phyloP scores from a whole-genome alignment of 2,329 filamentous ascomycete genomes.

The Curvularia verruculosa region DNA sequence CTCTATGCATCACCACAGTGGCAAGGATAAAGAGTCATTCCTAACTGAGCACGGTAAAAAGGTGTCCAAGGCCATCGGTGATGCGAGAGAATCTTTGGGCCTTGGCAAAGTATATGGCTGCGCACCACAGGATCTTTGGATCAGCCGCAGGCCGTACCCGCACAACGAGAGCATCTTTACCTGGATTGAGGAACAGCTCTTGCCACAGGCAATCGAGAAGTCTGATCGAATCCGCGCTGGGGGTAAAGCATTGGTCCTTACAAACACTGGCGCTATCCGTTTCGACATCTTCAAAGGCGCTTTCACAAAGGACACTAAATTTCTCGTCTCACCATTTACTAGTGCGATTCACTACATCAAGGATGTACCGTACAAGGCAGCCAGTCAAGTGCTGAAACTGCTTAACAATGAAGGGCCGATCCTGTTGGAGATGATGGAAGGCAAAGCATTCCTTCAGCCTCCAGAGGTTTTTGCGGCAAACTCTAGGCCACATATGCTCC shows the following conservation, averaged over 20 bases:
- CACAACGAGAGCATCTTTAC: slow-evolving; percentile 77
- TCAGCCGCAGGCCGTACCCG: slow-evolving; percentile 77
- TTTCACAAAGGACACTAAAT: slow-evolving; percentile 88
- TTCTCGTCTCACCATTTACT: slow-evolving; percentile 84
- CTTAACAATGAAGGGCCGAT: slow-evolving; percentile 65
- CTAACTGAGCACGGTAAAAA: slow-evolving; percentile 75
- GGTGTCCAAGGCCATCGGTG: slow-evolving; percentile 71
- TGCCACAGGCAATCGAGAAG: slow-evolving; percentile 69
- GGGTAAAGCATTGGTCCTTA: slow-evolving; percentile 71
- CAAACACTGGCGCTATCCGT: slow-evolving; percentile 89
- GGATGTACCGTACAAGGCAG: slow-evolving; percentile 79
- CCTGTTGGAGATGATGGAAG: slow-evolving; percentile 41
- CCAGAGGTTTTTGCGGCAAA: slow-evolving; percentile 52
- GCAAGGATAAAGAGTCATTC: slow-evolving; percentile 73
- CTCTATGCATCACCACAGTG: slow-evolving; percentile 81
- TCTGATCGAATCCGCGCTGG: slow-evolving; percentile 52
- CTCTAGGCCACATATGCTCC: slow-evolving; percentile 29
- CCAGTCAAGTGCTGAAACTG: slow-evolving; percentile 68
- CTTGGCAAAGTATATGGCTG: slow-evolving; percentile 83
- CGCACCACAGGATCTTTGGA: slow-evolving; percentile 79
- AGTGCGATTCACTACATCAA: slow-evolving; percentile 78
- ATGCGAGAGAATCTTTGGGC: slow-evolving; percentile 71
- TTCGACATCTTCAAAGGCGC: slow-evolving; percentile 94
- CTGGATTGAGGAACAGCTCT: slow-evolving; percentile 76
- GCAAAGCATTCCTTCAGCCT: slow-evolving; percentile 50